Evolutionary conservation across 2,329 filamentous ascomycete genomes (phyloP).

Genomic region (Ceratocystis variospora): DNA sequence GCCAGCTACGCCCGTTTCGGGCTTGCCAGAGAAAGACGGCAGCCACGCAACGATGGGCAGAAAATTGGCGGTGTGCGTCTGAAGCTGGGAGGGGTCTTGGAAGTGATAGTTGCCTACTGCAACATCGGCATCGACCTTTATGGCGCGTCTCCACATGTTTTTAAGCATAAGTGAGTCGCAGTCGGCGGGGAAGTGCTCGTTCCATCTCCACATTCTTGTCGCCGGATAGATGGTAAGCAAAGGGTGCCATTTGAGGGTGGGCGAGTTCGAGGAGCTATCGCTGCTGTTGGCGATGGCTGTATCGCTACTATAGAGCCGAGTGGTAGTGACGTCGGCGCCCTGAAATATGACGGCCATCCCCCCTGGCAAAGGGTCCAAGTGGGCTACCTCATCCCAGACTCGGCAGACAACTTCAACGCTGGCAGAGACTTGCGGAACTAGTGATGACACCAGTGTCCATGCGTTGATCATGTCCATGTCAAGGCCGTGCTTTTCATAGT

Average conservation of each 20-base stretch:
- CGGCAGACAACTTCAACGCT: neutral
- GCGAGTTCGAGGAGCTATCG: neutral
- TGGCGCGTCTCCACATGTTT: neutral
- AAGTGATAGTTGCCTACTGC: neutral
- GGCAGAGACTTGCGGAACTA: neutral
- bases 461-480: slow-evolving; percentile 11
- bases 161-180: neutral
- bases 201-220: slow-evolving; percentile 9
- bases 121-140: neutral
- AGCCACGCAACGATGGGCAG: neutral
- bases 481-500: neutral
- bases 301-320: neutral
- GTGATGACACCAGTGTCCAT: neutral
- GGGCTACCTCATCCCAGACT: neutral
- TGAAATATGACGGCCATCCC: neutral
- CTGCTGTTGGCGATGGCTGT: neutral
- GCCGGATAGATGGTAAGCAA: slow-evolving; percentile 7
- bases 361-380: neutral
- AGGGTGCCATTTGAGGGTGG: neutral
- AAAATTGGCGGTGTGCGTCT: neutral
- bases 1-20: neutral
- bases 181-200: neutral
- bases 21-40: neutral
- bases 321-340: neutral
- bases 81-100: neutral